Base-by-base conservation (phyloP, 1,139 yeast genomes). In the Protomyces inundatus region DNA sequence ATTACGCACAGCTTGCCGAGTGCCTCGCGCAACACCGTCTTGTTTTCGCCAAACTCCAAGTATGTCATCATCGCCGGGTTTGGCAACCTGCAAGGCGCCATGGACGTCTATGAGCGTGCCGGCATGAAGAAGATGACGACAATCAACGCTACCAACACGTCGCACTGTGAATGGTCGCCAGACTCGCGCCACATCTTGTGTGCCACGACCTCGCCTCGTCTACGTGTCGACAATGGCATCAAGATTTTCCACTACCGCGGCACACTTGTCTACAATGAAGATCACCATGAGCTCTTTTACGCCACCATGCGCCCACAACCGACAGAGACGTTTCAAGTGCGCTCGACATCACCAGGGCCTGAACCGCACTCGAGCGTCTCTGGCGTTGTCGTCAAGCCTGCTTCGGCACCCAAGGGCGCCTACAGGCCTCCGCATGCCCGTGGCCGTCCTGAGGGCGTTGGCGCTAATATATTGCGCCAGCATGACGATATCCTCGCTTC, bases 81-180 rank as follows among this genome's bases (percentile, higher is more conserved):
- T 76, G 99, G 99, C 71, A 95, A 95, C 77, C 82, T 95, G 75
- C 98, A 91, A 77, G 99, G 99, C 67, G 85, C 93, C 9, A 95
- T 95, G 68, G 98, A 95, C 73, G 87, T 95, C 67, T 87, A 91
- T 74, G 98, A 95, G 78, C 88, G 98, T 74, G 85, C 87, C 73
- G 88, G 88, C 75, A 93, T 90, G 75, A 77, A 81, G 66, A 88
- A 89, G 75, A 83, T 93, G 62, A 80, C 90, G 16, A 82, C 90
- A 42, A 88, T 93, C 73, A 90, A 89, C 73, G 98, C 98, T 3
- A 79, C 97, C 56, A 95, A 95, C 77, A 90, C 98, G 10, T 87
- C 96, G 36, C 95, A 87, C 56, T 91, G 97, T 75, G 90, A 88
- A 75, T 95, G 98, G 98, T 86, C 96, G 3, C 98, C 99, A n/a